A percentile compares a stretch with the other conserved stretches of the same genome.
phyloP scores from a whole-genome alignment of 1,284 basidiomycete genomes.

The Cryptococcus sp. region DNA sequence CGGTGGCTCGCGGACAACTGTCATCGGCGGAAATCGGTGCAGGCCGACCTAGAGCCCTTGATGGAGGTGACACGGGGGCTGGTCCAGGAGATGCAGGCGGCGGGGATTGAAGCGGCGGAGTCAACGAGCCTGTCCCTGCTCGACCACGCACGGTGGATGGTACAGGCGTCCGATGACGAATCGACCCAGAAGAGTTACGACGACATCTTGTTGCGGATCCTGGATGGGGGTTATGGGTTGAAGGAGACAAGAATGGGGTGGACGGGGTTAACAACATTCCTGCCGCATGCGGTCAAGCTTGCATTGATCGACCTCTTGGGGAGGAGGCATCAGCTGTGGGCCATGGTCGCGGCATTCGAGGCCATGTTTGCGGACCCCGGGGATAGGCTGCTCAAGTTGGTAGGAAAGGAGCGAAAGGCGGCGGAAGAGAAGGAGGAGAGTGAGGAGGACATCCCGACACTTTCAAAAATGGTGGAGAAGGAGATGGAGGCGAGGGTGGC shows the following conservation, averaged over 20 bases:
- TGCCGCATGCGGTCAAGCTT: constrained; percentile 8
- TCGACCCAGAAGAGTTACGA: constrained; percentile 5
- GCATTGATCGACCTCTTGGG: constrained; percentile 13
- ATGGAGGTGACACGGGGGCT: constrained; percentile 4
- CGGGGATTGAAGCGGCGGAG: constrained; percentile 4
- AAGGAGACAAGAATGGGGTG: constrained; percentile 3
- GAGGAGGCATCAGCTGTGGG: constrained; percentile 6
- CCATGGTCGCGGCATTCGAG: constrained; percentile 13
- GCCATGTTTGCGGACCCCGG: constrained; percentile 6
- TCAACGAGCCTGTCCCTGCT: constrained; percentile 12
- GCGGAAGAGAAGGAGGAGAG: neutral
- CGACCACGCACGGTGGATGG: constrained; percentile 7
- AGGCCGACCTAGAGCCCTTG: constrained; percentile 8
- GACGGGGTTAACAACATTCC: neutral
- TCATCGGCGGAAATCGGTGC: constrained; percentile 7
- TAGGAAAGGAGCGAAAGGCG: neutral
- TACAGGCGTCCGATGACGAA: neutral
- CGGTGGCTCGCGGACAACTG: constrained; percentile 12
- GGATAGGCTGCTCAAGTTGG: neutral
- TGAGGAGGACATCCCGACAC: constrained; percentile 15
- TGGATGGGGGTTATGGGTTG: constrained; percentile 12
- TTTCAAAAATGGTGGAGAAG: constrained; percentile 12
- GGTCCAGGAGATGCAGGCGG: constrained; percentile 11
- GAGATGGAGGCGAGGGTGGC: constrained; percentile 14
- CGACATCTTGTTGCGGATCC: constrained; percentile 6